Evolutionary conservation across 1,139 yeast genomes (phyloP), one percentile per base, ranked within the genome.

Genomic region (Blastobotrys raffinosifermentans): DNA sequence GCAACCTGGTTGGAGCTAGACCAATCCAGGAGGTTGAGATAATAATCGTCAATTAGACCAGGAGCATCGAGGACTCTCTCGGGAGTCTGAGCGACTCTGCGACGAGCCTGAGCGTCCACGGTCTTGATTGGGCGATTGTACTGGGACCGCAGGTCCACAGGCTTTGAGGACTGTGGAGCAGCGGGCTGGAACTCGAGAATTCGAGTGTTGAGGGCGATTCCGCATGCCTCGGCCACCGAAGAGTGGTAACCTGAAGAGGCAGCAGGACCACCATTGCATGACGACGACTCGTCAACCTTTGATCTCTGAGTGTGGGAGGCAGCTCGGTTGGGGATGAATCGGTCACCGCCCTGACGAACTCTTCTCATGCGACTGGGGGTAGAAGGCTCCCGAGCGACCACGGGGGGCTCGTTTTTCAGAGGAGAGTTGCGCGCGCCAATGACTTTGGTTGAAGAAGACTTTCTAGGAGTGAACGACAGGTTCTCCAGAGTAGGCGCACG

Each of bases 51-150:
- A 25, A 82, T 74, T 40, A 89, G 71, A 0, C 96, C 96, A 0
- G 98, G 99, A 0, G 98, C 98, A 63, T 91, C 99, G 33, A 91
- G 69, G 1, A 91, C 95, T 48, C 95, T 73, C 50, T 86, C 96
- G 1, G 98, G 97, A 11, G 87, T 86, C 0, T 86, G 77, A 10
- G 94, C 87, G 31, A 91, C 74, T 51, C 80, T 82, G 48, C 94
- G 57, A 19, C 66, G 69, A 32, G 74, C 69, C 44, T 78, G 66
- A 1, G 80, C 79, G 37, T 67, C 63, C 2, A 74, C 77, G 1
- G 75, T 69, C 39, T 72, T 67, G 27, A 64, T 51, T 2, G 63
- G 57, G 22, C 66, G 60, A 40, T 58, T 60, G 43, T 61, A 67
- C 37, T 62, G 68, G 18, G 64, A 53, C 37, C 69, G 58, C 40